Evolutionary conservation across 2,329 filamentous ascomycete genomes (phyloP), one percentile per base, ranked within the genome.

Genomic region (Penicillium sp.): DNA sequence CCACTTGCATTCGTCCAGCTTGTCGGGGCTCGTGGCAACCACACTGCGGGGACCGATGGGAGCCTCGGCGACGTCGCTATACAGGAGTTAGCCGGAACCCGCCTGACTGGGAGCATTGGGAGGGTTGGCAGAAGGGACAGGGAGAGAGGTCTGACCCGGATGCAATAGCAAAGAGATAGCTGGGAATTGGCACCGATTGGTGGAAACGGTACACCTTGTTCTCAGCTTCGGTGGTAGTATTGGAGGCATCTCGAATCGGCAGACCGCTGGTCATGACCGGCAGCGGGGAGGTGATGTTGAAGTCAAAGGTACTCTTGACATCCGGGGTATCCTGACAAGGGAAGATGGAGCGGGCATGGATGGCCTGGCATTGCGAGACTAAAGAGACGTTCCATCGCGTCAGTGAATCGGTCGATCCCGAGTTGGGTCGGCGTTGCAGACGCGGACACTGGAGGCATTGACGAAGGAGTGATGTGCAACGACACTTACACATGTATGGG

Each of bases 261-360:
- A 97, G 78, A 47, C 93, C 93, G 62, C 89, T 95, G 29, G 91
- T 90, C 48, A 97, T 82, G n/a, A 96, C 90, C 0, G 90, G 89
- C 11, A 95, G 79, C 4, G 86, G 83, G 25, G 90, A 96, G 26
- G 83, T 84, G 63, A 98, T 85, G 62, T 85, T 86, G 75, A 96
- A 96, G 53, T 84, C 83, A 70, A 90, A 90, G 1, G 90, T 94
- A n/a, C 88, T 90, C 75, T 98, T 98, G 61, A 96, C 87, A 66
- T 96, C 91, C 3, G 93, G 93, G 1, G 93, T 97, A 66, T 98
- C 93, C 73, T 97, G 91, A 71, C 91, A 97, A 5, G 93, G 93
- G 69, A 97, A 95, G 52, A 97, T 81, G 41, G 90, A 95, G 51
- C 93, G 84, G 38, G 88, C 89, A 63, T 97, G 90, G 63, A 96